Evolutionary conservation across 768 basidiomycete species (phyloP).

Genomic region (Crepidotus variabilis): DNA sequence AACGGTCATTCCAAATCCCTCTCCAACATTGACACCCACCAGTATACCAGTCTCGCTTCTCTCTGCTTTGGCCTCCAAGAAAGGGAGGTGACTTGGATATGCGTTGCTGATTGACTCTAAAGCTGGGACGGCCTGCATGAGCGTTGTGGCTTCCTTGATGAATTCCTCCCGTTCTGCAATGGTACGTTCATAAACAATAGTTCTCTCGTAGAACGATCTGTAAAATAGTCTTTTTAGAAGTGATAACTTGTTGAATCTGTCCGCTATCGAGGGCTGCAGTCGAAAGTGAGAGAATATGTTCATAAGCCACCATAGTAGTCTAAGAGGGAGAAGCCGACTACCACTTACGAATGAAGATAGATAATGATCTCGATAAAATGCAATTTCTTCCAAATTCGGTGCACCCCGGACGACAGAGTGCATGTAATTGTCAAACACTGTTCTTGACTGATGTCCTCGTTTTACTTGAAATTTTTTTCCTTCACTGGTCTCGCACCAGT

Average conservation of each 20-base stretch:
- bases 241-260: neutral
- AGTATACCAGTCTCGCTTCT: neutral
- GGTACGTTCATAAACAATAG: no score
- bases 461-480: conserved; percentile 3
- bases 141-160: neutral
- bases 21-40: neutral
- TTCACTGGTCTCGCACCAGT: conserved; percentile 13
- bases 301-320: neutral
- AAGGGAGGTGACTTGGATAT: neutral
- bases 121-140: neutral
- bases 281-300: neutral
- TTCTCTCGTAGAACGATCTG: neutral
- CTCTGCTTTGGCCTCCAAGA: neutral
- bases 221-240: neutral
- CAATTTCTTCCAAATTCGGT: no score
- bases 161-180: neutral
- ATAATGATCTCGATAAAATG: no score
- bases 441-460: neutral
- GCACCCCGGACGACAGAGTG: conserved; percentile 9
- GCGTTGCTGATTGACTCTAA: neutral
- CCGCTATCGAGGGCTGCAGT: neutral
- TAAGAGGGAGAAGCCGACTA: no score
- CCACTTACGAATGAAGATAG: no score
- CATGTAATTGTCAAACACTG: conserved; percentile 7
- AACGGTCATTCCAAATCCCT: neutral